A percentile compares a stretch with the other conserved stretches of the same genome.
Conservation (phyloP, 2,329 filamentous ascomycete species). For the Ambrosiella beaveri region DNA sequence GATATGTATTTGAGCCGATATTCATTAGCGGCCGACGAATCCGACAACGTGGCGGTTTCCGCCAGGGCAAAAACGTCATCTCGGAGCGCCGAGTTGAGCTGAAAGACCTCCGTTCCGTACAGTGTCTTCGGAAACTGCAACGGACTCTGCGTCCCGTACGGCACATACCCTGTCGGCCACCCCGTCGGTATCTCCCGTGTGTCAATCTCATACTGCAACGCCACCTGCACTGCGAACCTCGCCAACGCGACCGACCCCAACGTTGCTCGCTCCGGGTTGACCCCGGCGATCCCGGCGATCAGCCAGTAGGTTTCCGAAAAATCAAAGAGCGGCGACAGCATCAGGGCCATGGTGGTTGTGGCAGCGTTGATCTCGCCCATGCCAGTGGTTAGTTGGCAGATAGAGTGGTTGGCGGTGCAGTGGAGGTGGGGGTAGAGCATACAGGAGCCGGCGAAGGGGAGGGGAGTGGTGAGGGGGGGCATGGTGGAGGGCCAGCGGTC, state of each 20-base stretch:
- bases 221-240: slow-evolving; percentile 55
- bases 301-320: slow-evolving; percentile 53
- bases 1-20: slow-evolving; percentile 38
- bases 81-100: slow-evolving; percentile 42
- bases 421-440: slow-evolving; percentile 47
- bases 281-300: slow-evolving; percentile 54
- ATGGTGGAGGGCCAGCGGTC: slow-evolving; percentile 29
- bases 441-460: slow-evolving; percentile 45
- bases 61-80: slow-evolving; percentile 35
- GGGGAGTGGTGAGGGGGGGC: slow-evolving; percentile 37
- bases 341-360: slow-evolving; percentile 42
- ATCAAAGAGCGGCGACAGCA: slow-evolving; percentile 45
- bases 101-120: slow-evolving; percentile 55
- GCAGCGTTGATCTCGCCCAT: slow-evolving; percentile 63
- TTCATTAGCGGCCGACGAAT: slow-evolving; percentile 28
- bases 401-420: slow-evolving; percentile 40
- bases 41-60: slow-evolving; percentile 31
- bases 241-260: slow-evolving; percentile 50
- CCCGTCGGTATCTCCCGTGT: slow-evolving; percentile 47
- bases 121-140: slow-evolving; percentile 38
- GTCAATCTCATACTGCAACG: slow-evolving; percentile 61
- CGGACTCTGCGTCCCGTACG: slow-evolving; percentile 39
- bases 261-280: slow-evolving; percentile 51
- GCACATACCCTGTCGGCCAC: slow-evolving; percentile 51
- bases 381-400: slow-evolving; percentile 55